Conservation (phyloP, 257 asterid genomes). For the Solanum phureja region DNA sequence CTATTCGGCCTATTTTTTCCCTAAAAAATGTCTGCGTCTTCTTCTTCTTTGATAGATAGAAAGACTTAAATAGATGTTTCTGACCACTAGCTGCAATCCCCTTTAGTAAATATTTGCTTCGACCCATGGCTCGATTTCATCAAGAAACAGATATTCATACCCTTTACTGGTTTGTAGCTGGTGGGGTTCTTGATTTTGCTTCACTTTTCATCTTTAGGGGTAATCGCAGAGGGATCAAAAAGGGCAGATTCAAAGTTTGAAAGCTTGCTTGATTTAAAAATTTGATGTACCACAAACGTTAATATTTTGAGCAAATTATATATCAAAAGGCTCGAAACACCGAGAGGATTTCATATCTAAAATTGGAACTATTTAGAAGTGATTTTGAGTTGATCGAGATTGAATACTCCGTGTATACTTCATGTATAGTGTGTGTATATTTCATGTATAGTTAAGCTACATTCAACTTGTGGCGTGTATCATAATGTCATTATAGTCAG, state of each 20-base stretch:
- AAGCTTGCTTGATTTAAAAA: not conserved
- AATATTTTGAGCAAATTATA: not conserved
- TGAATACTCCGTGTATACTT: not conserved
- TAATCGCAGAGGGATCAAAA: not conserved
- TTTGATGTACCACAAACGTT: not conserved
- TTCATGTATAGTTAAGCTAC: not conserved
- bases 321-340: not conserved
- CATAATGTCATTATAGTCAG: not conserved
- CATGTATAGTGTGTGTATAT: not conserved
- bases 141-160: no score
- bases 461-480: not conserved
- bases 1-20: not conserved
- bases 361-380: not conserved
- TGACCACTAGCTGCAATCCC: no score
- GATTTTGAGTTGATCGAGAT: not conserved
- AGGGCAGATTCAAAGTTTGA: not conserved
- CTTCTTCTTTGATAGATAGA: no score
- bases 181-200: not conserved
- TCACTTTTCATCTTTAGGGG: not conserved
- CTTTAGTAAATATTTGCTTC: no score
- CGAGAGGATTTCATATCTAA: not conserved
- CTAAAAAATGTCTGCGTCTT: not conserved
- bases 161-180: not conserved
- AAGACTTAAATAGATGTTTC: no score
- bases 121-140: no score